Evolutionary conservation across 2,329 filamentous ascomycete genomes (phyloP).

Genomic region (Calycina herbarum): DNA sequence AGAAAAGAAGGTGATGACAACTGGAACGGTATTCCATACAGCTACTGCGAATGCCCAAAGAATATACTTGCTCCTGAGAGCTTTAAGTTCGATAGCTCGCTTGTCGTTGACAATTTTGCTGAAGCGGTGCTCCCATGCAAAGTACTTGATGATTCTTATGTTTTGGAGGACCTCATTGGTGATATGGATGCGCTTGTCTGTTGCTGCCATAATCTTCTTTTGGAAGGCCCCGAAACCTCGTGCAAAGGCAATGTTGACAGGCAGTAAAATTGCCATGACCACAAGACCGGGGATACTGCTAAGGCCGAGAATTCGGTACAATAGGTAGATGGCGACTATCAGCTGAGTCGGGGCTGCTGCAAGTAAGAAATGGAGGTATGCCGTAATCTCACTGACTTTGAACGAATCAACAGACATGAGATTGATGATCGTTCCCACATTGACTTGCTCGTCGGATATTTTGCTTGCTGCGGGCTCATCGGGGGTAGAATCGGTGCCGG

Average conservation of each 20-base stretch:
- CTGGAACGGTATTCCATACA: conserved; percentile 93
- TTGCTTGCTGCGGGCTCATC: conserved; percentile 27
- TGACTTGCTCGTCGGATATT: conserved; percentile 71
- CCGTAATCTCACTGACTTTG: conserved; percentile 93
- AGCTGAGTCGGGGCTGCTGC: conserved; percentile 89
- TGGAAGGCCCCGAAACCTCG: conserved; percentile 83
- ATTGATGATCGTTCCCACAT: conserved; percentile 97
- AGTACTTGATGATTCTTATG: conserved; percentile 98
- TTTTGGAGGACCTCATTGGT: conserved; percentile 98
- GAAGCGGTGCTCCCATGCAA: conserved; percentile 96
- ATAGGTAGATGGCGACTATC: conserved; percentile 72
- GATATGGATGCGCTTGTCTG: conserved; percentile 91
- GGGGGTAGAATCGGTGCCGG: conserved; percentile 14
- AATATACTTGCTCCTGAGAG: conserved; percentile 79
- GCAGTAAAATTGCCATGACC: conserved; percentile 85
- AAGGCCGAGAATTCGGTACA: conserved; percentile 87
- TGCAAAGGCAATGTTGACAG: conserved; percentile 86
- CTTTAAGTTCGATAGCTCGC: conserved; percentile 72
- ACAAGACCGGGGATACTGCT: conserved; percentile 92
- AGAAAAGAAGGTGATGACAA: conserved; percentile 94
- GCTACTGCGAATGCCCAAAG: conserved; percentile 91
- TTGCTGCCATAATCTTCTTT: conserved; percentile 87
- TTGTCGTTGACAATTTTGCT: conserved; percentile 86
- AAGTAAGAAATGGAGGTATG: conserved; percentile 95
- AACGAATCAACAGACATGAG: conserved; percentile 99